Base-by-base conservation (phyloP, 495 filamentous ascomycete species). In the Tuber borchii region DNA sequence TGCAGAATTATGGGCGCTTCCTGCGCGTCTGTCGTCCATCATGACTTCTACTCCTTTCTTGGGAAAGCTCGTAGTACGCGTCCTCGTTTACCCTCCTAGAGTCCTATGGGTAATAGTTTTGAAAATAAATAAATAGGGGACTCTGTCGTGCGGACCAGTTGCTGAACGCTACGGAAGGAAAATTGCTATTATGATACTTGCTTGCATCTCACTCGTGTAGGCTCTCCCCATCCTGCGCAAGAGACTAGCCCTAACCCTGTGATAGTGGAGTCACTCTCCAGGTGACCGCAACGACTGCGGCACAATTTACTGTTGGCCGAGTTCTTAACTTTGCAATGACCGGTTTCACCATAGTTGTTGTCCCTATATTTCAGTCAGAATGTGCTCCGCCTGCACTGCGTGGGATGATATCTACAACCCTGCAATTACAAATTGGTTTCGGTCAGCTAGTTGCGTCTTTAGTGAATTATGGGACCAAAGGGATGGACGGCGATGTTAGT, bases 361-460 rank as follows among this genome's bases (percentile, higher is more conserved):
- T 75, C n/a, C 81, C 81, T 2, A 82, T 82, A 71, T 82, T 81
- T 75, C 73, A 75, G 46, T 70, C 75, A 22, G 79, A 81, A 72
- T 79, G 74, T 45, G 72, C 79, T n/a, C 79, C 75, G 7, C 70
- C 71, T n/a, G 70, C 69, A 40, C 70, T 79, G 45, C 75, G 79
- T 51, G 79, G 79, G 71, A 79, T 79, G 75, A 74, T 77, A 71
- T 75, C 77, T 45, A 82, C 83, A 8, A 78, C 76, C 83, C 34
- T 85, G 80, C 78, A 85, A 84, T 56, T 79, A 46, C 26, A 75
- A 70, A 71, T 79, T 48, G 73, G 75, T 82, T 84, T 44, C 79
- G 44, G 84, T 79, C 20, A 81, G 80, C 3, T 84, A 80, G 83
- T 78, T 77, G 22, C 81, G 80, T 22, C 83, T 12, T 65, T 72